Conservation (phyloP, 345 rosid species). For the Populus ilicifolia region DNA sequence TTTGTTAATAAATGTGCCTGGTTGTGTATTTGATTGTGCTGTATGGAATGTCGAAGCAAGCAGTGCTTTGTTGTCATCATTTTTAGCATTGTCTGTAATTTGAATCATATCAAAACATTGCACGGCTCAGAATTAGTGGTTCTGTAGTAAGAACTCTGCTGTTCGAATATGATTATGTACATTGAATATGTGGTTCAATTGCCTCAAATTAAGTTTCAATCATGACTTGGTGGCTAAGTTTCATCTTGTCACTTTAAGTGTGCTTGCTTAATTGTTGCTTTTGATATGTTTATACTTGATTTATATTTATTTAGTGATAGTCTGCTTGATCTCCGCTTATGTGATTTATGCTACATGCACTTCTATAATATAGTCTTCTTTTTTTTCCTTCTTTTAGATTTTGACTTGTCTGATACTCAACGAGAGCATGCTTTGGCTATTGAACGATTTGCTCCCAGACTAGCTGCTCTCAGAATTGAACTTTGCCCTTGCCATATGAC, state of each 20-base stretch:
- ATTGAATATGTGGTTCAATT: background rate
- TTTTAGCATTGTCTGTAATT: too few relatives aligned
- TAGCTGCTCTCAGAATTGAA: conserved; percentile 36
- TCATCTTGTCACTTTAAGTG: background rate
- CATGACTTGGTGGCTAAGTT: background rate
- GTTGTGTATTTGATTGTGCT: too few relatives aligned
- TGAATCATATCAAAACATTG: background rate
- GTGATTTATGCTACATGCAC: background rate
- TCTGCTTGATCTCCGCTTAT: background rate
- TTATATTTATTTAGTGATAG: background rate
- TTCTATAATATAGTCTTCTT: background rate
- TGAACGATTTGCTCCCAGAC: conserved; percentile 33
- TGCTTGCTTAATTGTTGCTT: background rate
- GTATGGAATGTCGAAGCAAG: too few relatives aligned
- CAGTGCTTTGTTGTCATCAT: too few relatives aligned
- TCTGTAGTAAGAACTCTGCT: background rate
- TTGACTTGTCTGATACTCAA: conserved; percentile 27
- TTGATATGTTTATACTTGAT: background rate
- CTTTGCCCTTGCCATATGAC: conserved; percentile 35
- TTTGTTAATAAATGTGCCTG: too few relatives aligned
- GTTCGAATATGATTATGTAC: background rate
- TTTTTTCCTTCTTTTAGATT: conserved; percentile 19
- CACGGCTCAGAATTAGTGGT: background rate
- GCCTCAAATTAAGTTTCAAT: background rate
- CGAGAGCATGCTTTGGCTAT: conserved; percentile 20